These are phyloP conservation scores for Punctularia strigosozonata DNA, from an alignment of 768 basidiomycete species.

Conservation along the genomic window DNA sequence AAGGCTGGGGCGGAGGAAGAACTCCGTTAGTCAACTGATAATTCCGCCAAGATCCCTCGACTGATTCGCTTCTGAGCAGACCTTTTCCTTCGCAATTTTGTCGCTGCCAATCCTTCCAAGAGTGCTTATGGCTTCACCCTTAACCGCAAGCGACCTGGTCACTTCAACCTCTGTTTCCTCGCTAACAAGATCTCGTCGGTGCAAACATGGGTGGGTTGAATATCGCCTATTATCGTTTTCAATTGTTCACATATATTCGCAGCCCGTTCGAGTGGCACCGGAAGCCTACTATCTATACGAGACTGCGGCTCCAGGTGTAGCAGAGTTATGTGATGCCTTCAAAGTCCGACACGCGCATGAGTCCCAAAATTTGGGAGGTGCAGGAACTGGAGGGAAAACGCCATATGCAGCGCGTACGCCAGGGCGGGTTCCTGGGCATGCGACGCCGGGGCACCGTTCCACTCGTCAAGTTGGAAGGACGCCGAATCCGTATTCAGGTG, in stretches of 20 bases:
- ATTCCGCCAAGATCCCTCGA: no score
- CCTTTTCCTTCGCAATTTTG: constrained; percentile 76
- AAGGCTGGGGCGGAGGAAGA: constrained; percentile 81
- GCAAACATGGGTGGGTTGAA: constrained; percentile 72
- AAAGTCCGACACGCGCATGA: constrained; percentile 81
- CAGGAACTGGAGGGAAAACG: constrained; percentile 55
- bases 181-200: constrained; percentile 85
- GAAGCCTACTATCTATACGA: constrained; percentile 87
- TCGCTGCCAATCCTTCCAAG: constrained; percentile 87
- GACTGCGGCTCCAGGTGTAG: constrained; percentile 81
- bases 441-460: constrained; percentile 43
- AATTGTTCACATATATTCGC: not conserved
- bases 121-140: constrained; percentile 94
- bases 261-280: constrained; percentile 83
- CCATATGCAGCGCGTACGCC: constrained; percentile 75
- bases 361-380: constrained; percentile 49
- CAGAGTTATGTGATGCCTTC: constrained; percentile 94
- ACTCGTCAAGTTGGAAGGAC: constrained; percentile 61
- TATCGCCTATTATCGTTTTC: not conserved
- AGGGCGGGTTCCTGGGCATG: constrained; percentile 56
- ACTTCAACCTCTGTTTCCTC: constrained; percentile 88
- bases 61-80: constrained; percentile 33
- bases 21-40: constrained; percentile 83
- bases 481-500: constrained; percentile 63
- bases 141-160: constrained; percentile 82